Percentiles rank a stretch among this genome's conserved stretches.
Conservation (phyloP, 2,329 filamentous ascomycete species). For the Zelopaecilomyces penicillatus region DNA sequence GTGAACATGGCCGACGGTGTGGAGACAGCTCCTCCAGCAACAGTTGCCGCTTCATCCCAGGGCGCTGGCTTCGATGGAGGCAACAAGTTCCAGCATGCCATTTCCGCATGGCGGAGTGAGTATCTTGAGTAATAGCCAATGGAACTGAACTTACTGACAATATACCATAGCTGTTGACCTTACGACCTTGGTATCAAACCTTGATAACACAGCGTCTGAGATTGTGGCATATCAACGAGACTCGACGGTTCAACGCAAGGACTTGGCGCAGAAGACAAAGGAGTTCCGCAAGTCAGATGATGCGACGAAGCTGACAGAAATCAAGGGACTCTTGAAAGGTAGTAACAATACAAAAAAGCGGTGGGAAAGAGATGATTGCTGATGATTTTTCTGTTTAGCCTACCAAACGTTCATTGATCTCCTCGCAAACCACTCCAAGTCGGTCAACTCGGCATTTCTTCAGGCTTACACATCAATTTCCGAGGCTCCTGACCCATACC, state of each 20-base stretch:
- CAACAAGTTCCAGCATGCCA: slow-evolving; percentile 95
- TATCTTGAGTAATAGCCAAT: background rate
- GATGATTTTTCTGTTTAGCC: slow-evolving; percentile 39
- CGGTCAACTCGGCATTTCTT: slow-evolving; percentile 85
- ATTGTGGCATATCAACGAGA: slow-evolving; percentile 90
- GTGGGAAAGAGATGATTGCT: too few relatives aligned
- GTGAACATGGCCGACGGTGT: slow-evolving; percentile 24
- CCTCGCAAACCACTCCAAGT: slow-evolving; percentile 90
- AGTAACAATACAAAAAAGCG: too few relatives aligned
- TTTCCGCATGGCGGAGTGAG: slow-evolving; percentile 90
- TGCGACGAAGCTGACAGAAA: slow-evolving; percentile 72
- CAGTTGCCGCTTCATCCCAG: slow-evolving; percentile 4
- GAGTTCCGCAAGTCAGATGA: slow-evolving; percentile 95
- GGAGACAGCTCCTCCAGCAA: slow-evolving; percentile 15
- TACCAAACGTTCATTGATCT: slow-evolving; percentile 98
- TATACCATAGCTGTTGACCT: slow-evolving; percentile 67
- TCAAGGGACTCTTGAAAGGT: slow-evolving; percentile 87
- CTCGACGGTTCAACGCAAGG: slow-evolving; percentile 91
- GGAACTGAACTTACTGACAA: slow-evolving; percentile 11
- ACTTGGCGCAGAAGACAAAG: slow-evolving; percentile 97
- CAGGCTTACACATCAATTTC: slow-evolving; percentile 89
- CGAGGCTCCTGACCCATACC: slow-evolving; percentile 94
- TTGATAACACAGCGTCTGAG: slow-evolving; percentile 91
- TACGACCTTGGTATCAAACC: slow-evolving; percentile 68
- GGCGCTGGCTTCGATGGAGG: slow-evolving; percentile 41